A percentile compares a stretch with the other conserved stretches of the same genome.
Conservation (phyloP, 2,329 filamentous ascomycete species). For the Coniella vitis region DNA sequence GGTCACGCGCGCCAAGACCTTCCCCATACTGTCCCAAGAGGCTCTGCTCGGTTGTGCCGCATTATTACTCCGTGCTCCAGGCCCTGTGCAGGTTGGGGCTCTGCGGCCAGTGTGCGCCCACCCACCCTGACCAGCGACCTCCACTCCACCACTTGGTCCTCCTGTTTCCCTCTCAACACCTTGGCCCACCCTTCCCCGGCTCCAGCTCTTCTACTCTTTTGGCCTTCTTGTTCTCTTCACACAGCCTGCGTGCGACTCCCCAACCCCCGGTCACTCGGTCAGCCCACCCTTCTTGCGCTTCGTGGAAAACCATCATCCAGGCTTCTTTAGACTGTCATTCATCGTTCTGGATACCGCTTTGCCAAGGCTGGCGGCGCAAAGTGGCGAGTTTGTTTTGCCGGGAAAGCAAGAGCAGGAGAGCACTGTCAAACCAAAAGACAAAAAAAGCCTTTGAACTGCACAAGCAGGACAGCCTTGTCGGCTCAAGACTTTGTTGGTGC, state of each 20-base stretch:
- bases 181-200: not conserved
- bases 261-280: not conserved
- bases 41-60: slow-evolving; percentile 14
- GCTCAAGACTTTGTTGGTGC: not conserved
- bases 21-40: slow-evolving; percentile 15
- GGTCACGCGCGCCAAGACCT: slow-evolving; percentile 16
- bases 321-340: no score
- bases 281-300: not conserved
- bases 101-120: slow-evolving; percentile 15
- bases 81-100: slow-evolving; percentile 12
- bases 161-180: not conserved
- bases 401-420: not conserved
- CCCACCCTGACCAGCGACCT: slow-evolving; percentile 10
- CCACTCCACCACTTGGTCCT: not conserved
- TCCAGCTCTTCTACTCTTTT: no score
- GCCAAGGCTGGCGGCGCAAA: not conserved
- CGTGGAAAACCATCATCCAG: not conserved
- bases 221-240: no score
- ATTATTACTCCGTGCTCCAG: slow-evolving; percentile 7
- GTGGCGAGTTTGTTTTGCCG: not conserved
- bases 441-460: not conserved
- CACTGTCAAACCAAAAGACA: not conserved
- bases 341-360: no score
- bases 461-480: no score
- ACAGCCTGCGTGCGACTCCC: no score